phyloP scores from a whole-genome alignment of 2,329 filamentous ascomycete species.

The Sporothrix brasiliensis region DNA sequence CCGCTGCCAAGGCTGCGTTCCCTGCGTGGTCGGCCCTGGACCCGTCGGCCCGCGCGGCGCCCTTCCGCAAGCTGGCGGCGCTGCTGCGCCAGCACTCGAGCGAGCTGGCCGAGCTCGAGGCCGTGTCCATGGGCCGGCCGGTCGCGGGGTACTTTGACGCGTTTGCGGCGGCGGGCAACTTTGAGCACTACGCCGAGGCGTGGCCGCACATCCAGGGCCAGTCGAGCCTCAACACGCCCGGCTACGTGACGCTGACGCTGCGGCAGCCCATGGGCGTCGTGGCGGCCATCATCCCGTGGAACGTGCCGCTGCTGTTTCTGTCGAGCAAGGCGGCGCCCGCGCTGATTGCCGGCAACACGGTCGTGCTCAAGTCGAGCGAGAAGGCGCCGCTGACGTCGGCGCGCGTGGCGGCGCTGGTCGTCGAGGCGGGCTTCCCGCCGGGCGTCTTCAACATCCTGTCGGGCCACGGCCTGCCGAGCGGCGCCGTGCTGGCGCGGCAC shows the following conservation, averaged over 20 bases:
- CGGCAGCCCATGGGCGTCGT: slow-evolving; percentile 57
- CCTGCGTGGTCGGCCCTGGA: slow-evolving; percentile 50
- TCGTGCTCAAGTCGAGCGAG: slow-evolving; percentile 61
- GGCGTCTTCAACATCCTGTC: slow-evolving; percentile 71
- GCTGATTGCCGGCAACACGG: slow-evolving; percentile 59
- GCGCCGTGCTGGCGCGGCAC: slow-evolving; percentile 36
- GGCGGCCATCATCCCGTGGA: slow-evolving; percentile 64
- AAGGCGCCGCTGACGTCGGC: slow-evolving; percentile 60
- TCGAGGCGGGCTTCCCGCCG: slow-evolving; percentile 69
- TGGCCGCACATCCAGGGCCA: slow-evolving; percentile 50
- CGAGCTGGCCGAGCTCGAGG: slow-evolving; percentile 52
- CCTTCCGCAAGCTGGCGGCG: slow-evolving; percentile 51
- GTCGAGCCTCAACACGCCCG: slow-evolving; percentile 53
- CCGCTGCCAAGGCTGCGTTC: slow-evolving; percentile 50
- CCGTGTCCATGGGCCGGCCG: slow-evolving; percentile 51
- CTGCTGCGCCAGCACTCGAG: slow-evolving; percentile 48
- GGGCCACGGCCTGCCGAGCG: slow-evolving; percentile 54
- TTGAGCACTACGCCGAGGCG: slow-evolving; percentile 50
- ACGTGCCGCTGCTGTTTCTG: slow-evolving; percentile 67
- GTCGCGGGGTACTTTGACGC: slow-evolving; percentile 47
- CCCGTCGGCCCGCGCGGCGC: slow-evolving; percentile 45
- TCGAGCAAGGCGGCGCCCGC: slow-evolving; percentile 69
- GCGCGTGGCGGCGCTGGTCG: slow-evolving; percentile 62
- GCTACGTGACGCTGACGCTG: slow-evolving; percentile 50
- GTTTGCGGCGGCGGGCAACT: slow-evolving; percentile 43